A percentile compares a stretch with the other conserved stretches of the same genome.
These are phyloP conservation scores for Trichoderma arundinaceum DNA, from an alignment of 2,329 filamentous ascomycete species.

Conservation along the genomic window DNA sequence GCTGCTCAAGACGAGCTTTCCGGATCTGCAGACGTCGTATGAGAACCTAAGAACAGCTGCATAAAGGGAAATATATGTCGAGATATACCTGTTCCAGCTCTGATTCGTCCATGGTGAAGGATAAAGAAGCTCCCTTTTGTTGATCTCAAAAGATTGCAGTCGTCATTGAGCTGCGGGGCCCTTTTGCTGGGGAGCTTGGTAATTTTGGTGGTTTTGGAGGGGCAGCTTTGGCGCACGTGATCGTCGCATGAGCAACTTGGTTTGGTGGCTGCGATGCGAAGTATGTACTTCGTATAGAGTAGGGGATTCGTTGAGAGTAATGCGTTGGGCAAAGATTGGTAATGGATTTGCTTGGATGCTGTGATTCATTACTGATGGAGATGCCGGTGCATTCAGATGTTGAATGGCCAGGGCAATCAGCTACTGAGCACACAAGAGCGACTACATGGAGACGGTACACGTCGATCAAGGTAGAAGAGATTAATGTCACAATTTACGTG, in stretches of 20 bases:
- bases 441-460: too few relatives aligned
- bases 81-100: conserved; percentile 43
- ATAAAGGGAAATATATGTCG: conserved; percentile 30
- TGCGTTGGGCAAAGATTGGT: too few relatives aligned
- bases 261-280: too few relatives aligned
- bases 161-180: conserved; percentile 16
- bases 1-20: conserved; percentile 89
- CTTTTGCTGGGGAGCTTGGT: background rate
- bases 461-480: too few relatives aligned
- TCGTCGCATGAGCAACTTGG: background rate
- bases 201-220: conserved; percentile 34
- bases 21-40: conserved; percentile 67
- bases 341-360: too few relatives aligned
- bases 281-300: too few relatives aligned
- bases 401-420: too few relatives aligned
- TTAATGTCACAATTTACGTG: too few relatives aligned
- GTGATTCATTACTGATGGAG: too few relatives aligned
- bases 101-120: conserved; percentile 50
- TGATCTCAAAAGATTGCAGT: background rate
- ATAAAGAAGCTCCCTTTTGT: background rate
- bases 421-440: too few relatives aligned
- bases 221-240: conserved; percentile 39
- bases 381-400: too few relatives aligned
- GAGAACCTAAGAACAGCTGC: background rate
- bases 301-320: too few relatives aligned